Evolutionary conservation across 768 basidiomycete genomes (phyloP).

Genomic region (Collybia sp.): DNA sequence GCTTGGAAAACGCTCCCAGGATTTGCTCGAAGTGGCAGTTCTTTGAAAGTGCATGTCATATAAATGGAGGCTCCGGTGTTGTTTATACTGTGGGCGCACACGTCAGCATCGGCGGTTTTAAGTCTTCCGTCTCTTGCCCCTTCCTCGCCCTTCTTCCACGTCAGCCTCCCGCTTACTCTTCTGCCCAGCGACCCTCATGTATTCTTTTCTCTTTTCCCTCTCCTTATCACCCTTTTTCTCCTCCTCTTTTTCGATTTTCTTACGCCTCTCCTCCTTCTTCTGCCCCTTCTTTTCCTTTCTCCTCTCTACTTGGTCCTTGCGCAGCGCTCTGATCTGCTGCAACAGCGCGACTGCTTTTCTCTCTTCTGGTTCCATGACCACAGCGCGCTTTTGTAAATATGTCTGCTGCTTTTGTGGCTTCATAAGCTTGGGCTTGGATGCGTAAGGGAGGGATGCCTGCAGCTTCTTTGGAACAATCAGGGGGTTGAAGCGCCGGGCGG

Average conservation of each 20-base stretch:
- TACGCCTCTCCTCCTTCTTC: slow-evolving; percentile 59
- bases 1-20: too few species aligned
- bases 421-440: slow-evolving; percentile 87
- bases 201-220: slow-evolving; percentile 72
- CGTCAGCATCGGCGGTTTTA: slow-evolving; percentile 10
- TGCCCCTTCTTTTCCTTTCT: slow-evolving; percentile 87
- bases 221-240: slow-evolving; percentile 59
- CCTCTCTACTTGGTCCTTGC: slow-evolving; percentile 80
- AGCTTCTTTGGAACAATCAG: slow-evolving; percentile 85
- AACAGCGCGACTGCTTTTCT: slow-evolving; percentile 85
- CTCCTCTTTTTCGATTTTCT: slow-evolving; percentile 72
- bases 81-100: background rate
- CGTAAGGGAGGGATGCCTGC: slow-evolving; percentile 88
- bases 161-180: slow-evolving; percentile 68
- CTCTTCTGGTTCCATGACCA: slow-evolving; percentile 94
- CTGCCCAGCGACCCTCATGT: slow-evolving; percentile 67
- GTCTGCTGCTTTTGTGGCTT: slow-evolving; percentile 67
- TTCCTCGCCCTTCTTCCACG: slow-evolving; percentile 47
- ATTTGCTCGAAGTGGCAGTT: too few species aligned
- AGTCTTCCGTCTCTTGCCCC: slow-evolving; percentile 50
- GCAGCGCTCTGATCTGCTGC: slow-evolving; percentile 89
- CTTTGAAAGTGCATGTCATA: too few species aligned
- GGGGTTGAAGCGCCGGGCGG: slow-evolving; percentile 84
- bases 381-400: slow-evolving; percentile 93
- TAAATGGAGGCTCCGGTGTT: too few species aligned